These are phyloP conservation scores for Hypoxylon sp. DNA, from an alignment of 2,329 filamentous ascomycete species.

Conservation along the genomic window DNA sequence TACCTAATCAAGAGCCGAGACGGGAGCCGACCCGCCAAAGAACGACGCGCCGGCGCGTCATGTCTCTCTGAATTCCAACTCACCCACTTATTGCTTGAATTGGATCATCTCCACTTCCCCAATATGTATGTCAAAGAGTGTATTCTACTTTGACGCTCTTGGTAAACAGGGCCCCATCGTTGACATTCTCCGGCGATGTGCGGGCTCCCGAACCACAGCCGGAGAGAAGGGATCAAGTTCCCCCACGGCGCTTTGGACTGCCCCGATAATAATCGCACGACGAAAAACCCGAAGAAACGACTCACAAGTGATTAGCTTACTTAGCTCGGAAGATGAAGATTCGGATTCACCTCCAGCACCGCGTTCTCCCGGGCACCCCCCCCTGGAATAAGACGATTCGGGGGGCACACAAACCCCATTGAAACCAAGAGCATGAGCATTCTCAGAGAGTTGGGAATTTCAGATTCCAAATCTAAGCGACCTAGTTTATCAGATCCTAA, in stretches of 20 bases:
- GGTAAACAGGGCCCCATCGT: too few species aligned
- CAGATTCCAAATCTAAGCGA: background rate
- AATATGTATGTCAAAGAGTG: slow-evolving; percentile 1
- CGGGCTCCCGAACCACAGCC: background rate
- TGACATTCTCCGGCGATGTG: slow-evolving; percentile 1
- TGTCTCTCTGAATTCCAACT: background rate
- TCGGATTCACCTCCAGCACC: background rate
- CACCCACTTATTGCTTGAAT: background rate
- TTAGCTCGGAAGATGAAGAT: slow-evolving; percentile 3
- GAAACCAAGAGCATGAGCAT: slow-evolving; percentile 12
- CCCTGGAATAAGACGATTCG: slow-evolving; percentile 4
- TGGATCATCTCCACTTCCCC: too few species aligned
- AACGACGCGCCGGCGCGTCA: background rate
- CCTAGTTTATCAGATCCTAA: background rate
- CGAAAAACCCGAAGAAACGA: background rate
- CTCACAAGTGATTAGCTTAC: background rate
- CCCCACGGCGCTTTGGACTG: background rate
- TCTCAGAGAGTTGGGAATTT: slow-evolving; percentile 14
- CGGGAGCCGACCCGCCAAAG: too few species aligned
- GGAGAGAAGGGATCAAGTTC: too few species aligned
- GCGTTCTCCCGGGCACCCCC: background rate
- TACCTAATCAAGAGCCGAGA: too few species aligned
- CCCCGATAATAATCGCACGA: background rate
- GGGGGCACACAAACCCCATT: slow-evolving; percentile 11
- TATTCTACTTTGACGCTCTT: slow-evolving; percentile 2